A percentile compares a stretch with the other conserved stretches of the same genome.
These are phyloP conservation scores for Heliosperma pusillum DNA, from an alignment of 148 eudicot genomes.

Conservation along the genomic window DNA sequence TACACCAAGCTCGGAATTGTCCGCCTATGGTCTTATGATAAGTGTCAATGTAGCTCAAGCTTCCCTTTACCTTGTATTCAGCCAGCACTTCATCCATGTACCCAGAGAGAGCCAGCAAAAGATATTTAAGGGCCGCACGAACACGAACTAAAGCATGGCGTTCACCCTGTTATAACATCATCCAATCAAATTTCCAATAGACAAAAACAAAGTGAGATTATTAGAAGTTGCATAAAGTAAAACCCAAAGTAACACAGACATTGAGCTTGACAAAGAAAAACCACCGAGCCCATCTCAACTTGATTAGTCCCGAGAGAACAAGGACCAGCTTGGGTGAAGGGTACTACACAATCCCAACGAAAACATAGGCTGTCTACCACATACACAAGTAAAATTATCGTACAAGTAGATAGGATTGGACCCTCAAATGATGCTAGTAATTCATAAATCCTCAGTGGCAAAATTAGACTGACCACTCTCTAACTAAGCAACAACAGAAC, in stretches of 20 bases:
- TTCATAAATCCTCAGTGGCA: no score
- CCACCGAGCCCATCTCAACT: neutral
- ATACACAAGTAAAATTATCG: neutral
- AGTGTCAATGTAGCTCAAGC: neutral
- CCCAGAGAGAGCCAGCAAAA: conserved; percentile 69
- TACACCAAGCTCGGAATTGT: neutral
- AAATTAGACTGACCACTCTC: no score
- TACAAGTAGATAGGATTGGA: no score
- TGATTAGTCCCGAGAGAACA: neutral
- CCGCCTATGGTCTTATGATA: neutral
- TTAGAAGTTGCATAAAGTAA: neutral
- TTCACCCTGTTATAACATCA: conserved; percentile 45
- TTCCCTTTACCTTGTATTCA: conserved; percentile 60
- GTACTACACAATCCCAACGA: neutral
- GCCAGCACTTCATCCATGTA: conserved; percentile 68
- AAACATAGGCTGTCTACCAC: conserved; percentile 1
- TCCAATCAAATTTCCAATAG: conserved; percentile 14
- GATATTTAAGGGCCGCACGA: conserved; percentile 72
- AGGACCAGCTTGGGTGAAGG: neutral
- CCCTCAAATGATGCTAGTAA: no score
- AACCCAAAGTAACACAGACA: neutral
- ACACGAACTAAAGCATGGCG: conserved; percentile 43
- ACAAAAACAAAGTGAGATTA: conserved; percentile 11
- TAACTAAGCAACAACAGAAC: no score
- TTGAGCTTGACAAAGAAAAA: neutral